Base-by-base conservation (phyloP, 345 rosid genomes). In the Acer campestre region DNA sequence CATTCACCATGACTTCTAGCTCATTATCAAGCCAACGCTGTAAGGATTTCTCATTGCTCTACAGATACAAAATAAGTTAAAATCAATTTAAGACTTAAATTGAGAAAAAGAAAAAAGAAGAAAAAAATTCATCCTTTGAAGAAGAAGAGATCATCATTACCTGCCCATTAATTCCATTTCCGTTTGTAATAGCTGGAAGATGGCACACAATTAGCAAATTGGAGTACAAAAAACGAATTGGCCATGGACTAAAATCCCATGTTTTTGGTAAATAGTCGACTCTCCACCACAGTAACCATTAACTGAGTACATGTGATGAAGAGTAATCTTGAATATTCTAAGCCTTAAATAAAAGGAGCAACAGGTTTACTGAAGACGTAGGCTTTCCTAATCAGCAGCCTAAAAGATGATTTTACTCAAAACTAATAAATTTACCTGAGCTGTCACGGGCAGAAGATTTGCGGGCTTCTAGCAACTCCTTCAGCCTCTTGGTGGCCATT, bases 1-100 rank as follows among this genome's bases (percentile, higher is more conserved):
- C 95, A 85, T 96, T 91, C 86, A 96, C 99, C 97, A 94, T 92
- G 82, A 96, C 98, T 87, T 96, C 98, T 78, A 96, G 88, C 85
- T 96, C 99, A 70, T 96, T 95, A 70, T 96, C 95, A 74, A 96
- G 92, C 97, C 97, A 96, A 12, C 97, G 94, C 68, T 92, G 98
- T 53, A 96, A 84, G 66, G 95, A 85, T 79, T 96, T 96, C 85
- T 96, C 99, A 82, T 94, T 94, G 78, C 82, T 92, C 99, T 90
- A 78, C 77, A 81, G 9, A 61, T 72, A 69, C 48, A 79, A 61
- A 56, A 35, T 72, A 56, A 68, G 69, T 66, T 40, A 67, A 70
- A 46, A 67, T 68, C 17, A 77, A 73, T 25, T 67, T 79, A 49
- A 71, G 12, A 56, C 71, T 58, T 70, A 59, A 56, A 40, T 12